phyloP scores from a whole-genome alignment of 176 grass and related monocot genomes.

The Echinochloa phyllopogon region DNA sequence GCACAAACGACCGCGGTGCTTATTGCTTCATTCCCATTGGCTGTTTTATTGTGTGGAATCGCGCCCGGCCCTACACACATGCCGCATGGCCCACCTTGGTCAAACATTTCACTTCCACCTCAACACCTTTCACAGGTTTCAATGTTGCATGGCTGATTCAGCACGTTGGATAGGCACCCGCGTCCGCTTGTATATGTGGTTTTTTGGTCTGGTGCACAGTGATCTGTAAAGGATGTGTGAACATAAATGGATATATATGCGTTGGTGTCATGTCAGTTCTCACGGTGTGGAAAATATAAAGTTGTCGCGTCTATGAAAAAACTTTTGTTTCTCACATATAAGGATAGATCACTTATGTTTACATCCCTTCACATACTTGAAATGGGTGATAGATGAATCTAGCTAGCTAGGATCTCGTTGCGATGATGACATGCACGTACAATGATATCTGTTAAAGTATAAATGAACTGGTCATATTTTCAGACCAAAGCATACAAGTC shows the following conservation, averaged over 20 bases:
- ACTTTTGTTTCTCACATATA: neutral
- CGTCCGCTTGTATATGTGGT: too few species aligned
- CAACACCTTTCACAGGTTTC: too few species aligned
- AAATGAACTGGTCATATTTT: neutral
- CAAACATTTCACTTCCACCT: too few species aligned
- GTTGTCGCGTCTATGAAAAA: neutral
- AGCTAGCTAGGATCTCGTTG: neutral
- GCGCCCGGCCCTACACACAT: too few species aligned
- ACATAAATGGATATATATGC: constrained; percentile 11
- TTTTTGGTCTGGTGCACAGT: too few species aligned
- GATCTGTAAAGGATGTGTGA: neutral
- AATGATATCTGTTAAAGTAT: neutral
- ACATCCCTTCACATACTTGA: neutral
- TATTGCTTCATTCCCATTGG: too few species aligned
- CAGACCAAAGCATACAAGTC: too few species aligned
- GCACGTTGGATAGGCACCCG: too few species aligned
- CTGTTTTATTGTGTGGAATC: too few species aligned
- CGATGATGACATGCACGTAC: neutral
- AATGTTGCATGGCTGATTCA: too few species aligned
- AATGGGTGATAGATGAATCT: neutral
- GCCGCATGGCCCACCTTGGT: too few species aligned
- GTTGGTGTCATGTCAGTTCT: constrained; percentile 1
- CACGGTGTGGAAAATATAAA: constrained; percentile 2
- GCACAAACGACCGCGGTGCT: too few species aligned
- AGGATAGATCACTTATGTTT: neutral